Conservation (phyloP, 345 rosid genomes). For the Sapria himalayana region DNA sequence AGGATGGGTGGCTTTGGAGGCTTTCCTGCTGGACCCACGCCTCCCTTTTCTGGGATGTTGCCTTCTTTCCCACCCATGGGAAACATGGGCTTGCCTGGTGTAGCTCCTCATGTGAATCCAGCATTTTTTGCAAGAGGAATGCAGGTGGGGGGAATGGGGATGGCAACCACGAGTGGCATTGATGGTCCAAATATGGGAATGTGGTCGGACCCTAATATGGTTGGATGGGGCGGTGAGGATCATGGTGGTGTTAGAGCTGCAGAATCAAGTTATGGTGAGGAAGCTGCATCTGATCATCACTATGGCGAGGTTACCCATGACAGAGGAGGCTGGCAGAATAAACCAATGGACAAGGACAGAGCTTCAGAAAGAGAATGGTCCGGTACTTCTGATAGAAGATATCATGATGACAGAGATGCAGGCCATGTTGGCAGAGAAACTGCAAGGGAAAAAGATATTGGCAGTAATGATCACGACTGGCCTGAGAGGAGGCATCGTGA, state of each 20-base stretch:
- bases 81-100: conserved; percentile 53
- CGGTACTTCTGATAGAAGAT: conserved; percentile 51
- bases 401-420: conserved; percentile 46
- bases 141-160: conserved; percentile 62
- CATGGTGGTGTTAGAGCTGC: conserved; percentile 52
- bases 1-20: conserved; percentile 60
- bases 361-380: conserved; percentile 54
- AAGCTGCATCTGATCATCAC: conserved; percentile 67
- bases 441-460: conserved; percentile 41
- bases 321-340: conserved; percentile 34
- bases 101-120: conserved; percentile 76
- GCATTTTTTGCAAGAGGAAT: conserved; percentile 65
- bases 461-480: conserved; percentile 30
- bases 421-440: conserved; percentile 34
- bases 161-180: conserved; percentile 42
- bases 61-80: conserved; percentile 48
- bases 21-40: conserved; percentile 51
- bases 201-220: conserved; percentile 61
- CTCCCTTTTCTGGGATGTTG: conserved; percentile 45
- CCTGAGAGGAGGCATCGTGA: conserved; percentile 42
- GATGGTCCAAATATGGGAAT: conserved; percentile 69
- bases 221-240: conserved; percentile 59
- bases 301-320: conserved; percentile 55
- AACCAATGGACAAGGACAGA: conserved; percentile 48
- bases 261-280: conserved; percentile 77